Base-by-base conservation (phyloP, 176 grass and related monocot genomes). In the Musa troglodytarum region DNA sequence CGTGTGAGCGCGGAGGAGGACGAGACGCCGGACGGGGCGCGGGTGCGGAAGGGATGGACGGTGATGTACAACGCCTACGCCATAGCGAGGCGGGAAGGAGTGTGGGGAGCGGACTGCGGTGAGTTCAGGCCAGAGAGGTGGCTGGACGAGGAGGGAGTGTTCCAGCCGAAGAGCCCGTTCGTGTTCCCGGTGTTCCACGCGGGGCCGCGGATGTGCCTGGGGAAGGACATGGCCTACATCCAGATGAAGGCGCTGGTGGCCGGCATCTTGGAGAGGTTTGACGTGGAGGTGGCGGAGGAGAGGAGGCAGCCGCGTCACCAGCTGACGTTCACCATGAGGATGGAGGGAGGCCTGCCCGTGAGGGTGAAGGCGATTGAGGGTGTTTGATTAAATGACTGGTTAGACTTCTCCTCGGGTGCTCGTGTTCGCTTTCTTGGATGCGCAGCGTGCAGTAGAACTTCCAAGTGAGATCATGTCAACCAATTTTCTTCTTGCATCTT, bases 71-170 rank as follows among this genome's bases (percentile, higher is more conserved):
- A 51, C 68, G 14, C 68, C 17, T 51, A 71, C 16, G 68, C 68
- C 3, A 71, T 71, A 43, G 68, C 17, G 49, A 71, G 68, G 49
- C 50, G 17, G 16, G 43, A 71, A 21, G 49, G 15, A 2, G 15
- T 71, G 43, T 71, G 68, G 68, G 68, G 68, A 1, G 1, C 4
- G 49, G 49, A 71, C 68, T 71, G 49, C 68, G 13, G 28, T 15
- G 68, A 71, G 68, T 71, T 19, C 68, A 71, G 43, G 16, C 68
- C 68, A 9, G 68, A 71, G 68, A 52, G 68, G 68, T 71, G 68
- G 68, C 29, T 71, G 6, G 68, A 71, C 16, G 68, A 71, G 17
- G 34, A 43, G 4, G 68, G 68, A 21, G 49, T 51, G 17, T 71
- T 51, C 68, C 68, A 15, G 15, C 68, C 49, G 29, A 71, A 16